Base-by-base conservation (phyloP, 805 yeast genomes). In the Metschnikowia chrysomelidarum region DNA sequence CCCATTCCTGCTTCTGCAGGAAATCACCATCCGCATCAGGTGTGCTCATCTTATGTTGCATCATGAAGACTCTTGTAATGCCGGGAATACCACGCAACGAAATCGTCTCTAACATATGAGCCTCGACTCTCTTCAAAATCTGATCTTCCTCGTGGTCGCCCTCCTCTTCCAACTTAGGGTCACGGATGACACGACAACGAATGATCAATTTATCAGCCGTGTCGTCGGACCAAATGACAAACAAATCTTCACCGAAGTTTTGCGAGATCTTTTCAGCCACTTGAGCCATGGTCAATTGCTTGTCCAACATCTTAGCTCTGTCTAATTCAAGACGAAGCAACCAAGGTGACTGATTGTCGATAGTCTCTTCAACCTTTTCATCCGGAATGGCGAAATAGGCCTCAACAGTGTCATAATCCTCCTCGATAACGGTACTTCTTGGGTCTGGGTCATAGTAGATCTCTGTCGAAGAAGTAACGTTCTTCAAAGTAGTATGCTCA, bases 161-260 rank as follows among this genome's bases (percentile, higher is more conserved):
- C 43, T 93, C 97, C 54, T 87, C 96, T 51, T 91, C 97, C 59
- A 88, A 61, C 66, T 91, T 91, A 40, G 96, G 96, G 59, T 89
- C 96, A 65, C 98, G 87, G 29, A 93, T 87, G 50, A 94, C 95
- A 72, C 99, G 86, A 74, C 98, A 91, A 74, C 99, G 95, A 50
- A 93, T 85, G 44, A 93, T 82, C 64, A 93, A 81, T 64, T 88
- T 89, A 49, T 91, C 97, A 28, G 97, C 96, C 55, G 93, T 91
- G 71, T 93, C 99, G 73, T 94, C 98, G 30, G 97, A 87, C 98
- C 98, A 93, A 56, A 93, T 93, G 25, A 93, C 96, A 55, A 91
- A 93, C 66, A 93, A 68, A 64, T 93, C 98, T 51, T 88, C 95
- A 36, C 89, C 94, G 62, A 93, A 93, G 45, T 86, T 82, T 56